Evolutionary conservation across 352 stramenopile genomes (phyloP).

Genomic region (Phytopythium helicoides): DNA sequence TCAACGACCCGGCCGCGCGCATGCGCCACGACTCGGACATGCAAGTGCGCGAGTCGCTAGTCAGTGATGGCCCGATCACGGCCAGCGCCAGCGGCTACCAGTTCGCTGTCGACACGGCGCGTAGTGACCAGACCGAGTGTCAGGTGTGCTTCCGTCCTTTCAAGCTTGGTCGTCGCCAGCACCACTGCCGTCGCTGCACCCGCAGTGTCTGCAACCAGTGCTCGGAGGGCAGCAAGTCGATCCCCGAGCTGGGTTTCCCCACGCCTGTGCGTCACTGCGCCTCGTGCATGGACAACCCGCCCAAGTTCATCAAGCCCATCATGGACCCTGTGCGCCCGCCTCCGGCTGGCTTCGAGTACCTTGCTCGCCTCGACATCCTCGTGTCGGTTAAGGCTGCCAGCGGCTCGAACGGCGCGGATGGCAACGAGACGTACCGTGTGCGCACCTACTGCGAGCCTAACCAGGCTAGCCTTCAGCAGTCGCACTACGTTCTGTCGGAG

Average conservation of each 20-base stretch:
- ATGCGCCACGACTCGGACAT: constrained; percentile 58
- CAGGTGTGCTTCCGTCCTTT: constrained; percentile 88
- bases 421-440: constrained; percentile 60
- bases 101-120: constrained; percentile 72
- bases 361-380: constrained; percentile 82
- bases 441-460: constrained; percentile 84
- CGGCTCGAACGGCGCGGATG: constrained; percentile 18
- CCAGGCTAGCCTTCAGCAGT: constrained; percentile 44
- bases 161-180: constrained; percentile 77
- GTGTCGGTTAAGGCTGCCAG: constrained; percentile 46
- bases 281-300: constrained; percentile 72
- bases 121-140: constrained; percentile 84
- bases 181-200: constrained; percentile 84
- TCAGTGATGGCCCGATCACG: constrained; percentile 27
- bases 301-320: constrained; percentile 75
- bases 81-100: constrained; percentile 33
- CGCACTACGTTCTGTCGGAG: constrained; percentile 52
- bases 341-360: constrained; percentile 79
- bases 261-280: constrained; percentile 79
- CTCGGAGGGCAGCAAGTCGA: constrained; percentile 79
- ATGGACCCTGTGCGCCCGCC: constrained; percentile 78
- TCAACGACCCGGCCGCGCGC: constrained; percentile 58
- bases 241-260: constrained; percentile 79
- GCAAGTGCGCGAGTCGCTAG: constrained; percentile 48
- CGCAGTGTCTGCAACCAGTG: constrained; percentile 84